These are phyloP conservation scores for Grosmannia huntii DNA, from an alignment of 2,329 filamentous ascomycete genomes.

Conservation along the genomic window DNA sequence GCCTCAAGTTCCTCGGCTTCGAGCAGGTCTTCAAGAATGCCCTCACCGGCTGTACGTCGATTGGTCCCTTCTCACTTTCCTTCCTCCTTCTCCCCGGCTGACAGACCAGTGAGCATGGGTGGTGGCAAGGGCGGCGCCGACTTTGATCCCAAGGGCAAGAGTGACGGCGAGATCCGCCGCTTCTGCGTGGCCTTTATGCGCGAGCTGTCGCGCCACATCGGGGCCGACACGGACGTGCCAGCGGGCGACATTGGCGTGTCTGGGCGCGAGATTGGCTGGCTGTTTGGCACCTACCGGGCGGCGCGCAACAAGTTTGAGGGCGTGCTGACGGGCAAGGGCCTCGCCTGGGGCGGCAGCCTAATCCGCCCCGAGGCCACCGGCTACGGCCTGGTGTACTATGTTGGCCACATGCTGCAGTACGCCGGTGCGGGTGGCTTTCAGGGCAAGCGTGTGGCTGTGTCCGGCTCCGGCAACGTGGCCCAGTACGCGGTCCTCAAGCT, in stretches of 20 bases:
- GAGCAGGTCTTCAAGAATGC: slow-evolving; percentile 99
- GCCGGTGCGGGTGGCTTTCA: slow-evolving; percentile 74
- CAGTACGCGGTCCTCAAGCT: slow-evolving; percentile 95
- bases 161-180: slow-evolving; percentile 89
- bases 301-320: slow-evolving; percentile 88
- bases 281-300: slow-evolving; percentile 89
- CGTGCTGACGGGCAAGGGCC: slow-evolving; percentile 90
- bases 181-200: slow-evolving; percentile 97
- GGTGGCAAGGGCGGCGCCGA: slow-evolving; percentile 96
- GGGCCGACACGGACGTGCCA: slow-evolving; percentile 88
- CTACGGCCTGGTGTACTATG: slow-evolving; percentile 93
- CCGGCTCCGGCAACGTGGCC: slow-evolving; percentile 93
- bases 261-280: slow-evolving; percentile 81
- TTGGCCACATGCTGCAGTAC: slow-evolving; percentile 89
- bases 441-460: slow-evolving; percentile 91
- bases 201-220: slow-evolving; percentile 90
- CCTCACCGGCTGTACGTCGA: slow-evolving; percentile 69
- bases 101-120: slow-evolving; percentile 67
- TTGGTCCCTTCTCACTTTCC: slow-evolving; percentile 13
- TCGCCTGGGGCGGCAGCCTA: slow-evolving; percentile 81
- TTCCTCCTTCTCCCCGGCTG: not conserved
- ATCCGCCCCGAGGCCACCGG: slow-evolving; percentile 93
- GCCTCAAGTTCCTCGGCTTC: slow-evolving; percentile 93
- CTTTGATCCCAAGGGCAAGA: slow-evolving; percentile 98
- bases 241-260: slow-evolving; percentile 95